phyloP scores from a whole-genome alignment of 2,329 filamentous ascomycete species.

The Cytospora mali region DNA sequence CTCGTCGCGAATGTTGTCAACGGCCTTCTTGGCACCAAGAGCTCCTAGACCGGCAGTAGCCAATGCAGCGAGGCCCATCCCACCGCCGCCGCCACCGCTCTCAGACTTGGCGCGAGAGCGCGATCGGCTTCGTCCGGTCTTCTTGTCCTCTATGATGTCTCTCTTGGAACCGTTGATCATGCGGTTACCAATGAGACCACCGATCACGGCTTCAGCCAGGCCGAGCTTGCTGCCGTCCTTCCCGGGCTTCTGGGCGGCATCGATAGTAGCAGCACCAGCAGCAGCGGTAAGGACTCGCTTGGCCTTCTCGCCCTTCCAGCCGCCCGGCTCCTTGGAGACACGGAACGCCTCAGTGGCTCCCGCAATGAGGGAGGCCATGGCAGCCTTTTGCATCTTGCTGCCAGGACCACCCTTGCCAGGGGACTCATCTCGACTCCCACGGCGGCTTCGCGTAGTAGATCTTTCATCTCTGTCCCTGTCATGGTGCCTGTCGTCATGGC shows the following conservation, averaged over 20 bases:
- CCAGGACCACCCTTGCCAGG: slow-evolving; percentile 48
- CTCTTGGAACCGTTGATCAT: slow-evolving; percentile 78
- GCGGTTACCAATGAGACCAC: slow-evolving; percentile 83
- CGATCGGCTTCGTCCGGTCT: slow-evolving; percentile 67
- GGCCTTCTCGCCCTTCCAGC: slow-evolving; percentile 89
- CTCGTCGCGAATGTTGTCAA: slow-evolving; percentile 44
- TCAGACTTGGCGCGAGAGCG: slow-evolving; percentile 69
- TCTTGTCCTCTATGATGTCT: slow-evolving; percentile 63
- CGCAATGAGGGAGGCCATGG: slow-evolving; percentile 86
- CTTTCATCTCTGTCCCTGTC: slow-evolving; percentile 35
- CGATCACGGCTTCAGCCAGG: slow-evolving; percentile 83
- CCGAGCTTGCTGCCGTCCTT: slow-evolving; percentile 82
- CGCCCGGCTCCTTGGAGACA: slow-evolving; percentile 82
- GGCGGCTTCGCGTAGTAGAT: slow-evolving; percentile 52
- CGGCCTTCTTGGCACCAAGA: slow-evolving; percentile 62
- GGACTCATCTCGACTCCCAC: slow-evolving; percentile 54
- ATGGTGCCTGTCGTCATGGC: slow-evolving; percentile 41
- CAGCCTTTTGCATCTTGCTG: slow-evolving; percentile 77
- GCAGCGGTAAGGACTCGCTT: slow-evolving; percentile 90
- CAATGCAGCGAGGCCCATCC: slow-evolving; percentile 60
- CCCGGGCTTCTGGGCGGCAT: slow-evolving; percentile 71
- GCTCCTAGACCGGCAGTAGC: slow-evolving; percentile 65
- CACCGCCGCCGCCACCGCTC: slow-evolving; percentile 52
- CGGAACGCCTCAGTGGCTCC: slow-evolving; percentile 92
- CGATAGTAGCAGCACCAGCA: slow-evolving; percentile 80